Conservation (phyloP, 2,329 filamentous ascomycete species). For the Neonectria magnoliae region DNA sequence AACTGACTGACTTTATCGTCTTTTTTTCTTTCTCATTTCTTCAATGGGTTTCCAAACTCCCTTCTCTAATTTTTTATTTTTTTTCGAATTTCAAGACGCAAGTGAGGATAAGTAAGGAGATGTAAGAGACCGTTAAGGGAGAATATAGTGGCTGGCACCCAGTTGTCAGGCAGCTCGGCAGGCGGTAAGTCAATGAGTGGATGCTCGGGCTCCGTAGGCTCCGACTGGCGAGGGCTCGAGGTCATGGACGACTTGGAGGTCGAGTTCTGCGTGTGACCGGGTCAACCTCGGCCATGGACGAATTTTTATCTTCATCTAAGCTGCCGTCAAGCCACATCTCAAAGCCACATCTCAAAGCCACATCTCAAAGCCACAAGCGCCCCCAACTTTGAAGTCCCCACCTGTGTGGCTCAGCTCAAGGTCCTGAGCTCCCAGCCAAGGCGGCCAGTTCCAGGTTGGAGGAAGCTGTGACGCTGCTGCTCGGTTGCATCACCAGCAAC, state of each 20-base stretch:
- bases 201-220: neutral
- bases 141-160: neutral
- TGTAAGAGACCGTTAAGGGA: neutral
- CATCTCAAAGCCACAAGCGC: neutral
- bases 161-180: neutral
- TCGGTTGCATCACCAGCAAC: conserved; percentile 46
- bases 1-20: neutral
- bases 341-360: neutral
- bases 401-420: conserved; percentile 30
- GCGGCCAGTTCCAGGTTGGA: conserved; percentile 27
- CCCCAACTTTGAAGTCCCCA: neutral
- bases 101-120: neutral
- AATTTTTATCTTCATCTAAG: neutral
- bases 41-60: neutral
- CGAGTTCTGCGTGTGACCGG: neutral
- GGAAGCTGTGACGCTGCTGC: conserved; percentile 40
- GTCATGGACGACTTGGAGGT: neutral
- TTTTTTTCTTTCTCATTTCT: neutral
- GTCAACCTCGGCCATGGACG: neutral
- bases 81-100: neutral
- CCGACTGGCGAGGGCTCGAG: neutral
- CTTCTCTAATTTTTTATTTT: neutral
- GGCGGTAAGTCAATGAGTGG: neutral
- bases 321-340: conserved; percentile 10
- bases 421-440: conserved; percentile 19